phyloP scores from a whole-genome alignment of 169 alveolate genomes.

The Besnoitia besnoiti region DNA sequence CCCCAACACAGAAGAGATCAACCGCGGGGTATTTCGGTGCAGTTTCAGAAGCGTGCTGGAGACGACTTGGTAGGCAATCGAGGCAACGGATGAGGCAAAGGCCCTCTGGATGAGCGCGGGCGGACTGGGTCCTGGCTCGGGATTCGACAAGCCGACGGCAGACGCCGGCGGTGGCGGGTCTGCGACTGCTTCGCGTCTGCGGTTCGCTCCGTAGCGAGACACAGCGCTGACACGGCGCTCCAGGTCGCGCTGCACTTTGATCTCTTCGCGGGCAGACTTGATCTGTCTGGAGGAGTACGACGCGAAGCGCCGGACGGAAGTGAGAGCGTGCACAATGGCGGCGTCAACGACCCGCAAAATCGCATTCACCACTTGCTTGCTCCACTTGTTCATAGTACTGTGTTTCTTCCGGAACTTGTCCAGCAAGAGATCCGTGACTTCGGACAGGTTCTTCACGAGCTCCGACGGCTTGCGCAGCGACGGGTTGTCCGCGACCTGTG shows the following conservation, averaged over 20 bases:
- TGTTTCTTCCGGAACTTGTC: slow-evolving; percentile 11
- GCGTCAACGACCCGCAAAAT: neutral
- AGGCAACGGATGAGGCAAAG: neutral
- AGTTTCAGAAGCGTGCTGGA: neutral
- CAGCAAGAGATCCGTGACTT: neutral
- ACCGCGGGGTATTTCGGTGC: neutral
- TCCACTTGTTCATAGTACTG: slow-evolving; percentile 11
- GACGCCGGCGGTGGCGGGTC: neutral
- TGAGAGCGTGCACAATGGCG: neutral
- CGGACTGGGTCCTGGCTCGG: neutral
- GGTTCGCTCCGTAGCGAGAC: neutral
- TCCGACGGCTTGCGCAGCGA: neutral
- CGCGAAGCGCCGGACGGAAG: neutral
- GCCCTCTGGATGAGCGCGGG: neutral
- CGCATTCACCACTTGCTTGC: neutral
- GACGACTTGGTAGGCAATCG: neutral
- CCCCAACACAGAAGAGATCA: neutral
- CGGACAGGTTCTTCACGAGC: neutral
- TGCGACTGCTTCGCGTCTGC: neutral
- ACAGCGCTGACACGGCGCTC: neutral
- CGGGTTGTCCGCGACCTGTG: neutral
- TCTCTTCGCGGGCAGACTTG: neutral
- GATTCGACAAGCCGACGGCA: neutral
- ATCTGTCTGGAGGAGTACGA: neutral
- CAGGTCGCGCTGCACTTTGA: neutral